A percentile compares a stretch with the other conserved stretches of the same genome.
These are phyloP conservation scores for Ustilago nuda DNA, from an alignment of 1,284 basidiomycete genomes.

Conservation along the genomic window DNA sequence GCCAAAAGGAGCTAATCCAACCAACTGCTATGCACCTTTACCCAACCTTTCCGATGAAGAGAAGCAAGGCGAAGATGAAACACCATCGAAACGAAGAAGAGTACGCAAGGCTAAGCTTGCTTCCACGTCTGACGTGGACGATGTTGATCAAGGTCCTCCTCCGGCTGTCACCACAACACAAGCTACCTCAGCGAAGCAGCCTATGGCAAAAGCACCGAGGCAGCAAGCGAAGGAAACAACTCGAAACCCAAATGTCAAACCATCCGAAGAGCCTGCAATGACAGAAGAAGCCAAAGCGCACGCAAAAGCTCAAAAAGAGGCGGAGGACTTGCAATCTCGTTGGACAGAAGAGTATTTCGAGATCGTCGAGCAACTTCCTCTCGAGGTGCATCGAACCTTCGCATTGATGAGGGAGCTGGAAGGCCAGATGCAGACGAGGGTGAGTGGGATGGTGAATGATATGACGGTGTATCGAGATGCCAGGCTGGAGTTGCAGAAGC, in stretches of 20 bases:
- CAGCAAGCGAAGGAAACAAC: background rate
- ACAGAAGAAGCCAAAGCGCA: constrained; percentile 39
- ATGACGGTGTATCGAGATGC: constrained; percentile 41
- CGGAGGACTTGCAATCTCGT: constrained; percentile 46
- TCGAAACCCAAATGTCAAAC: constrained; percentile 3
- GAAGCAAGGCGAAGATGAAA: constrained; percentile 28
- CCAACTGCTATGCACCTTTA: constrained; percentile 18
- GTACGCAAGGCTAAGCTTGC: constrained; percentile 7
- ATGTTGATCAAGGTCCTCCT: background rate
- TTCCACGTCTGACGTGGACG: constrained; percentile 25
- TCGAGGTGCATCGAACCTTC: constrained; percentile 84
- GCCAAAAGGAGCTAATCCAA: constrained; percentile 23
- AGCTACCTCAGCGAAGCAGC: background rate
- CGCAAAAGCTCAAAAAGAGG: constrained; percentile 38
- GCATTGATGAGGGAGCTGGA: constrained; percentile 84
- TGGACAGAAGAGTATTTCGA: constrained; percentile 68
- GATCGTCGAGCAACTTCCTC: constrained; percentile 83
- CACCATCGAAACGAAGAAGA: constrained; percentile 27
- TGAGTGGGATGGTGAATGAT: constrained; percentile 22
- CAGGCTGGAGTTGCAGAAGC: constrained; percentile 23
- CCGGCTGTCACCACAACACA: background rate
- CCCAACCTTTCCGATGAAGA: constrained; percentile 27
- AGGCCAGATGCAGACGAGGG: constrained; percentile 73
- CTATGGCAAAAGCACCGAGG: constrained; percentile 10
- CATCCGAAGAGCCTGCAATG: constrained; percentile 22